A percentile compares a stretch with the other conserved stretches of the same genome.
Evolutionary conservation across 1,139 yeast species (phyloP).

Genomic region (Lizanozyma gosingica): DNA sequence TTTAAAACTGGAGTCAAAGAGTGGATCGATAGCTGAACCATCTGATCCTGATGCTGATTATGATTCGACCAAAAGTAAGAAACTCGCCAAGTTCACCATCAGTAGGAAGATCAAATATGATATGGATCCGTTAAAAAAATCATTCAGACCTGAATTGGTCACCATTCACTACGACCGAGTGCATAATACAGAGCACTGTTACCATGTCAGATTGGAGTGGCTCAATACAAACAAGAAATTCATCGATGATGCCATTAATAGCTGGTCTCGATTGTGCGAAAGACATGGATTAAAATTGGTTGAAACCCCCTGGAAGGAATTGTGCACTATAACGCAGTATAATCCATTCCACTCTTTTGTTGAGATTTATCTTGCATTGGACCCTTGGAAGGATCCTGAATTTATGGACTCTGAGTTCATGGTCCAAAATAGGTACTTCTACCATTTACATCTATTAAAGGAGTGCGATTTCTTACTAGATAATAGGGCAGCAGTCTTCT

Average conservation of each 20-base stretch:
- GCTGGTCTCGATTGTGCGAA: constrained; percentile 78
- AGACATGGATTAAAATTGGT: constrained; percentile 78
- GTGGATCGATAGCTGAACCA: neutral
- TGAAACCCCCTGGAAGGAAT: constrained; percentile 90
- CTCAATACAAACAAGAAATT: constrained; percentile 80
- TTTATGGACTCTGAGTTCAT: constrained; percentile 41
- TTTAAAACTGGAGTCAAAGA: neutral
- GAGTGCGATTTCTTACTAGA: constrained; percentile 72
- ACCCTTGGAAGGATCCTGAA: constrained; percentile 60
- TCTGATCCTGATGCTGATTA: neutral
- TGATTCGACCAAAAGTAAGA: neutral
- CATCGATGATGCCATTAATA: constrained; percentile 78
- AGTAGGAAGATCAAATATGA: constrained; percentile 61
- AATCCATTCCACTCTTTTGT: constrained; percentile 89
- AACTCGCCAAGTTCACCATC: constrained; percentile 26
- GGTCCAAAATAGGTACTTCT: constrained; percentile 37
- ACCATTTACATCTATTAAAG: constrained; percentile 53
- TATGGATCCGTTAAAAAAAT: constrained; percentile 63
- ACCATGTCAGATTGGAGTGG: constrained; percentile 90
- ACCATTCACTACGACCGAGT: constrained; percentile 86
- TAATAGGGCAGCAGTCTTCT: constrained; percentile 62
- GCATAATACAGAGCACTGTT: constrained; percentile 93
- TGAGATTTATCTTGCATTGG: constrained; percentile 49
- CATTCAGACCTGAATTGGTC: constrained; percentile 70
- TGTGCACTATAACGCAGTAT: constrained; percentile 62